Evolutionary conservation across 306 rosid genomes (phyloP).

Genomic region (Nissolia schottii): DNA sequence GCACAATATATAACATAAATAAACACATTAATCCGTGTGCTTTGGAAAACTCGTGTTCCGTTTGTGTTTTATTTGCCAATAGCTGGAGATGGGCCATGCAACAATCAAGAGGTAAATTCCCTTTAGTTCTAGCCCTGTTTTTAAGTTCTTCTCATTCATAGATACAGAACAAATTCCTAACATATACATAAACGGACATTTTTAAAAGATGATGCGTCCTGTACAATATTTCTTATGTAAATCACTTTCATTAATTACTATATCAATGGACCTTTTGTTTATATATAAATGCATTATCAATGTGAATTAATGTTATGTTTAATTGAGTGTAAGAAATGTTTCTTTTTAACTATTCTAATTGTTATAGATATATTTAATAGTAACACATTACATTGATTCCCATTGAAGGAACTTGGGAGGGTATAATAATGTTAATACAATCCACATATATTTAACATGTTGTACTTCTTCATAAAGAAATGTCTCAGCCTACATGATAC

Average conservation of each 20-base stretch:
- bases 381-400: no score
- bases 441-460: background rate
- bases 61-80: background rate
- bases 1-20: no score
- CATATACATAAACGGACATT: background rate
- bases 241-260: no score
- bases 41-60: background rate
- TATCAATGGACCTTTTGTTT: no score
- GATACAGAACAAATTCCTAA: background rate
- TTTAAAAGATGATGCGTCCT: background rate
- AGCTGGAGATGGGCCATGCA: slow-evolving; percentile 22
- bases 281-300: no score
- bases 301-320: no score
- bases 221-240: background rate
- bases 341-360: no score
- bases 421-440: background rate
- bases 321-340: no score
- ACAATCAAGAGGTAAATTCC: slow-evolving; percentile 3
- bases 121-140: background rate
- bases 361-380: no score
- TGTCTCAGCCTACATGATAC: background rate
- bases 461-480: no score
- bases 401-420: background rate
- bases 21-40: background rate
- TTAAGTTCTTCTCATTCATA: background rate